Base-by-base conservation (phyloP, 495 filamentous ascomycete species). In the Daldinia loculata region DNA sequence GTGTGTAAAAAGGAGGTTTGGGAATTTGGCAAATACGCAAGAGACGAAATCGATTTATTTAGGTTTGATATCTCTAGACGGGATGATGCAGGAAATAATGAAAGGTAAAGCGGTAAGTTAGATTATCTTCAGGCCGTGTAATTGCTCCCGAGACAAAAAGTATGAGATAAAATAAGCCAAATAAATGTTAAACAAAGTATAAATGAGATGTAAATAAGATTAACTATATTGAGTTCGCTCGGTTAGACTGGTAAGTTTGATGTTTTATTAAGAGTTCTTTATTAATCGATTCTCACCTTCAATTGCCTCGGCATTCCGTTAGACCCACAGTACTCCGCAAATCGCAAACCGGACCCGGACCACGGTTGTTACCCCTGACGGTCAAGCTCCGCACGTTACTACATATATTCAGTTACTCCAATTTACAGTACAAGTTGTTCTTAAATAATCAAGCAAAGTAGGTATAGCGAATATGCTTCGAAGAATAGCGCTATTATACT, bases 251-350 rank as follows among this genome's bases (percentile, higher is more conserved):
- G 32, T 34, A n/a, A 43, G 5, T 17, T 45, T 27, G 11, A 29
- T 15, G 1, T 53, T 4, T 53, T 22, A 24, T 36, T 36, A 12
- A 24, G n/a, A n/a, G n/a, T n/a, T n/a, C n/a, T 4, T 53, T 22
- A 24, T 36, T 36, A 12, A 24, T 41, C 15, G n/a, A n/a, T 22
- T 53, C 51, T 29, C 51, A 53, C 51, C 51, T 30, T 17, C 6
- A 30, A 58, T 71, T 66, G 53, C 68, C 68, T 66, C 68, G 68
- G 68, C 27, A 66, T 56, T 36, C 67, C 67, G 53, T 14, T 15
- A 15, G 61, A 39, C 26, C 67, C 61, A 60, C 61, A 34, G 14
- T 45, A 64, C 63, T 63, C 62, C 63, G 63, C 63, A 58, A 32
- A 30, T 39, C 30, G 43, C 19, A 48, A 48, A 11, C 43, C 43